Evolutionary conservation across 1,139 yeast genomes (phyloP).

Genomic region (Kurtzmaniella quercitrusa): DNA sequence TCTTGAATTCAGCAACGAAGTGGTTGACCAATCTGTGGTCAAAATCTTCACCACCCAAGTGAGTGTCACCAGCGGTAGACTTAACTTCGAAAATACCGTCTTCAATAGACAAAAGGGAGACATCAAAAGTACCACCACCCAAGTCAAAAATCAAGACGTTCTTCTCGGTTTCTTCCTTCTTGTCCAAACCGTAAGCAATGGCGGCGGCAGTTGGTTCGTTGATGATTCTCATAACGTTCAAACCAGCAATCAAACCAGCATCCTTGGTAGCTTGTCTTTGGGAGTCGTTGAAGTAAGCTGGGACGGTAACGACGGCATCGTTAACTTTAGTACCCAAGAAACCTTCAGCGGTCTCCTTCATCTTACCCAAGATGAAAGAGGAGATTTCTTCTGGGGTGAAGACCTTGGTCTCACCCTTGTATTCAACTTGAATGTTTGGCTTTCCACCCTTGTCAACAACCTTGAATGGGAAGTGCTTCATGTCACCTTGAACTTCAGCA

Average conservation of each 20-base stretch:
- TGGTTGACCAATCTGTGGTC: constrained; percentile 82
- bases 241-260: constrained; percentile 97
- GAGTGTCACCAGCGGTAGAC: constrained; percentile 99
- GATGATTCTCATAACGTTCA: constrained; percentile 92
- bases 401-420: constrained; percentile 59
- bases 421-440: constrained; percentile 60
- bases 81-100: constrained; percentile 99
- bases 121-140: constrained; percentile 99
- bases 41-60: constrained; percentile 99
- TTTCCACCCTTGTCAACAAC: constrained; percentile 63
- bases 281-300: constrained; percentile 96
- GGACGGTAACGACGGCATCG: constrained; percentile 93
- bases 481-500: constrained; percentile 88
- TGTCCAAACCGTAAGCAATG: constrained; percentile 97
- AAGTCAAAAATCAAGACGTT: constrained; percentile 90
- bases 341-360: constrained; percentile 98
- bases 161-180: constrained; percentile 69
- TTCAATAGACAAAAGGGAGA: constrained; percentile 90
- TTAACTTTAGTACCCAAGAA: constrained; percentile 90
- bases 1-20: constrained; percentile 34
- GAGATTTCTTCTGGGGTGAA: constrained; percentile 68
- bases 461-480: constrained; percentile 97
- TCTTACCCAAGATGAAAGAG: constrained; percentile 68
- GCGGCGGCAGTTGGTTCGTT: constrained; percentile 99
- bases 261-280: constrained; percentile 99